Base-by-base conservation (phyloP, 441 rosid species). In the Biscutella laevigata region DNA sequence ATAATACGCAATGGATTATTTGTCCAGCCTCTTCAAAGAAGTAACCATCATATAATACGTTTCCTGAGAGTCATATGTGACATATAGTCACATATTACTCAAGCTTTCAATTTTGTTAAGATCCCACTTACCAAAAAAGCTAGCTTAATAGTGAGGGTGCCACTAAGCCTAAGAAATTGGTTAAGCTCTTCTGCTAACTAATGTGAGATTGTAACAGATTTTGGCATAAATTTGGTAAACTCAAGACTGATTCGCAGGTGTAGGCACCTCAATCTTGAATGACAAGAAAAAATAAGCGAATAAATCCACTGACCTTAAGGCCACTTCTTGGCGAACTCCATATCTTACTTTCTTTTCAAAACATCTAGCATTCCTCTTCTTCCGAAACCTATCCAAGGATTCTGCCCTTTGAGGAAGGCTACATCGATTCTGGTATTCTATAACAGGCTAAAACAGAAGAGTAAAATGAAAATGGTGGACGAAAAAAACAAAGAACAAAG, bases 281-380 rank as follows among this genome's bases (percentile, higher is more conserved):
- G 30, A 12, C 0, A 25, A 41, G 3, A 39, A 32, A 16, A 56
- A 3, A 22, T 7, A 56, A 39, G 37, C 7, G 11, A 3, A 51
- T 8, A 17, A 35, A 40, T 33, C 27, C 44, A 38, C 68, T 43
- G 34, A 92, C 98, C 94, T 88, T 47, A 80, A 84, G 2, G 96
- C 98, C 39, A 92, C 98, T 75, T 92, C 98, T 68, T 88, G 98
- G 44, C 98, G 98, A 59, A 92, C 98, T 44, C 79, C 67, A 44
- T 92, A 92, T 79, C 96, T 60, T 30, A 92, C 91, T 84, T 91
- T 91, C 88, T 86, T 91, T 46, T 85, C 94, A 63, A 81, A 88
- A 64, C 94, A 83, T 9, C 96, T 77, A 59, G 87, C 89, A 74
- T 80, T 88, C 57, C 95, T 85, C 83, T 91, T 91, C 76, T 83